Evolutionary conservation across 768 basidiomycete species (phyloP).

Genomic region (Nidularia pulvinata): DNA sequence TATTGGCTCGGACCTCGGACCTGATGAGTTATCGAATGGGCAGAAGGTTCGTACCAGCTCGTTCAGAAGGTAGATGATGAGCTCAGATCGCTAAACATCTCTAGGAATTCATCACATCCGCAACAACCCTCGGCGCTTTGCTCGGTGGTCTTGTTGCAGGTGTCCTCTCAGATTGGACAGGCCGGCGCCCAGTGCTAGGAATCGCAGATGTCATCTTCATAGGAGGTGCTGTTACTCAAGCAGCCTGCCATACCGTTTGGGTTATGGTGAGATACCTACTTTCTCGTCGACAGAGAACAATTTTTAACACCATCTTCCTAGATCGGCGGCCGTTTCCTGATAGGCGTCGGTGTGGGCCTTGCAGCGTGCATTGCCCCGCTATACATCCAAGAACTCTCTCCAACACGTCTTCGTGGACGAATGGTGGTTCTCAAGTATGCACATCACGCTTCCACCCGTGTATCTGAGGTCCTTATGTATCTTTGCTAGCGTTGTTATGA

Average conservation of each 20-base stretch:
- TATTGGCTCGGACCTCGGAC: slow-evolving; percentile 67
- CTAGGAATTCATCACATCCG: slow-evolving; percentile 80
- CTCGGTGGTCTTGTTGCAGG: slow-evolving; percentile 75
- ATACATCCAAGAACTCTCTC: slow-evolving; percentile 84
- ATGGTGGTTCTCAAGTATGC: slow-evolving; percentile 75
- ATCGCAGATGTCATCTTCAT: slow-evolving; percentile 77
- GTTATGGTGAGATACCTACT: slow-evolving; percentile 59
- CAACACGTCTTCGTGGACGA: slow-evolving; percentile 69
- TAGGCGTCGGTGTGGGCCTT: slow-evolving; percentile 73
- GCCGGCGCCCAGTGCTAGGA: slow-evolving; percentile 62
- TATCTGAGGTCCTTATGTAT: background rate
- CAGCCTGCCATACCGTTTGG: slow-evolving; percentile 68
- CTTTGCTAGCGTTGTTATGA: slow-evolving; percentile 60
- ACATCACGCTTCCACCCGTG: background rate
- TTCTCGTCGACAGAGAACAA: background rate
- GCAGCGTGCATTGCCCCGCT: slow-evolving; percentile 80
- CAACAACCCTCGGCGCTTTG: slow-evolving; percentile 78
- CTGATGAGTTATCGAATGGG: slow-evolving; percentile 49
- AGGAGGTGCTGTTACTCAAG: slow-evolving; percentile 70
- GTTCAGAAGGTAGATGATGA: background rate
- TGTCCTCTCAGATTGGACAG: slow-evolving; percentile 68
- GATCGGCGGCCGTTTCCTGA: slow-evolving; percentile 74
- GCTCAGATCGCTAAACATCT: background rate
- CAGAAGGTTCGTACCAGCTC: slow-evolving; percentile 49
- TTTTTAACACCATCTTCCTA: slow-evolving; percentile 15